These are phyloP conservation scores for Monilinia vaccinii-corymbosi DNA, from an alignment of 2,329 filamentous ascomycete species.

Conservation along the genomic window DNA sequence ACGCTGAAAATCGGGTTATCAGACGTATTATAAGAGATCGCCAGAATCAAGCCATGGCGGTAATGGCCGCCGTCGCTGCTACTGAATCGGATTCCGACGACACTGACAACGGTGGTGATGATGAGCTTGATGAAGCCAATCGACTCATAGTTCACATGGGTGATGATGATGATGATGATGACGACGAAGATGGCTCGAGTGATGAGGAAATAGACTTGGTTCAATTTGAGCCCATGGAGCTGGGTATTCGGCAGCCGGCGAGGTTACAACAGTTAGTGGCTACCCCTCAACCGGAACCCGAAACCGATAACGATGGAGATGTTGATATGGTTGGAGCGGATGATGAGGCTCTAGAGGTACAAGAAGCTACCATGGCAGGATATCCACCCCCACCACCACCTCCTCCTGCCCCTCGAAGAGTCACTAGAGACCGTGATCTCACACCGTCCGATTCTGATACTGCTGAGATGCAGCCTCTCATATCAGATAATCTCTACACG, in stretches of 20 bases:
- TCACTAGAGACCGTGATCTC: constrained; percentile 46
- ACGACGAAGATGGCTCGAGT: constrained; percentile 22
- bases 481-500: constrained; percentile 50
- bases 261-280: not conserved
- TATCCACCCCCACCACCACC: constrained; percentile 53
- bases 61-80: constrained; percentile 17
- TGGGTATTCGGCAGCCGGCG: constrained; percentile 18
- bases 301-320: constrained; percentile 34
- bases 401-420: constrained; percentile 35
- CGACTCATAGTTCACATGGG: constrained; percentile 21
- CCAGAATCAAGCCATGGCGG: constrained; percentile 14
- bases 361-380: constrained; percentile 69
- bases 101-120: constrained; percentile 20
- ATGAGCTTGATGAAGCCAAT: constrained; percentile 46
- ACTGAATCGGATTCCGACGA: constrained; percentile 13
- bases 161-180: constrained; percentile 30
- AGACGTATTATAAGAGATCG: constrained; percentile 16
- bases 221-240: constrained; percentile 1
- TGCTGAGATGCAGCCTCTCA: constrained; percentile 48
- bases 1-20: constrained; percentile 20
- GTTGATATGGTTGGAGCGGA: constrained; percentile 38
- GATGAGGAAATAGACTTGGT: constrained; percentile 17
- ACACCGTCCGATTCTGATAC: constrained; percentile 68
- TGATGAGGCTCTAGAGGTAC: constrained; percentile 56
- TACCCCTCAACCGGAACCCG: constrained; percentile 24